Percentiles rank a stretch among this genome's conserved stretches.
phyloP scores from a whole-genome alignment of 305 asterid genomes.

The Striga hermonthica region DNA sequence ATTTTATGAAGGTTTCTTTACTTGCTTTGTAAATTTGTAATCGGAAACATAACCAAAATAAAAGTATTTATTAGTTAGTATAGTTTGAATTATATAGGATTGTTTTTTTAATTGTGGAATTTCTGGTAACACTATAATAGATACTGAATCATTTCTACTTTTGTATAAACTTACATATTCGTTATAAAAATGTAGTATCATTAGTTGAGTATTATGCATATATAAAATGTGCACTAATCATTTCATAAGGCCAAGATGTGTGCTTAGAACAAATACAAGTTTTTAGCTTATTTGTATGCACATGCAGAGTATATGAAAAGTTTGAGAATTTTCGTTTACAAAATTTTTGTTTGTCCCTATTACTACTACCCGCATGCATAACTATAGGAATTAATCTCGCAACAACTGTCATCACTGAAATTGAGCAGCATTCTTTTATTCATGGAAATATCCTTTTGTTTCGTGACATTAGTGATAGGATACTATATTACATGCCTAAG shows the following conservation, averaged over 20 bases:
- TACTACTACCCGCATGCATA: neutral
- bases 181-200: neutral
- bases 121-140: neutral
- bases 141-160: neutral
- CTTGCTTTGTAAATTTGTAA: neutral
- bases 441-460: neutral
- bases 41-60: neutral
- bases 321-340: neutral
- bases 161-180: neutral
- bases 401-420: neutral
- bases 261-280: no score
- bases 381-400: constrained; percentile 1
- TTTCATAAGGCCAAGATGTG: neutral
- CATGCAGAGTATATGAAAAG: neutral
- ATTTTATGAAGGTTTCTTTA: no score
- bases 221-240: neutral
- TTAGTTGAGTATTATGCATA: neutral
- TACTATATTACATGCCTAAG: neutral
- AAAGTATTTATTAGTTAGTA: neutral
- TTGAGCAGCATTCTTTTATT: neutral
- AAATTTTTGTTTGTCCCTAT: neutral
- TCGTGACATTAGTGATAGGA: neutral
- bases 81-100: no score
- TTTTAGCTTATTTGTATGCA: no score
- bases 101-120: no score